phyloP scores from a whole-genome alignment of 345 rosid species.

The Populus nigra region DNA sequence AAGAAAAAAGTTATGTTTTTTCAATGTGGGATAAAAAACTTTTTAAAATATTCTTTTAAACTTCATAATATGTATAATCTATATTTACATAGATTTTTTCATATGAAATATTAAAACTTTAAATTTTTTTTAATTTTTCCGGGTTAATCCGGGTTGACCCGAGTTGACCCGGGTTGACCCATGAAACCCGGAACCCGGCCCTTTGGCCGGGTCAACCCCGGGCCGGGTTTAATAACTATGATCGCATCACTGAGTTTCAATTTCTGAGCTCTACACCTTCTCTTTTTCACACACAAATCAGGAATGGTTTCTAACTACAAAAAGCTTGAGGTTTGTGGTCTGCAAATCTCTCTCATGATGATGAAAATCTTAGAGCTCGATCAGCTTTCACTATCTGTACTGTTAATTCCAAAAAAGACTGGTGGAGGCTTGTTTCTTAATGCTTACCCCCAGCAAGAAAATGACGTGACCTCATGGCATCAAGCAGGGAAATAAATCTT shows the following conservation, averaged over 20 bases:
- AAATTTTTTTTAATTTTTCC: too few relatives aligned
- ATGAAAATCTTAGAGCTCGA: not conserved
- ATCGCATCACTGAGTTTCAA: not conserved
- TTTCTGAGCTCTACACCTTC: not conserved
- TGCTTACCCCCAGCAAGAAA: slow-evolving; percentile 15
- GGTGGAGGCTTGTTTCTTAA: slow-evolving; percentile 9
- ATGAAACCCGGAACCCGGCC: too few relatives aligned
- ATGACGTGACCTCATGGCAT: slow-evolving; percentile 1
- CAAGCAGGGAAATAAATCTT: not conserved
- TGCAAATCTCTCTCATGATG: not conserved
- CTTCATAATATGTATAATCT: too few relatives aligned
- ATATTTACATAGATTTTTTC: too few relatives aligned
- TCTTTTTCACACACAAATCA: not conserved
- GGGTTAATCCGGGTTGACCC: too few relatives aligned
- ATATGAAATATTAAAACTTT: too few relatives aligned
- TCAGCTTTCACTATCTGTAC: slow-evolving; percentile 1
- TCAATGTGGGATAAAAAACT: too few relatives aligned
- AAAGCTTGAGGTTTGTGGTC: not conserved
- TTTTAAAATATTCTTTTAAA: too few relatives aligned
- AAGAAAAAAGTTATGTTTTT: too few relatives aligned
- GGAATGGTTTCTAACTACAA: not conserved
- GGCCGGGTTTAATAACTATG: too few relatives aligned
- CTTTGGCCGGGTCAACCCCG: too few relatives aligned
- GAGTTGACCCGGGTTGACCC: too few relatives aligned
- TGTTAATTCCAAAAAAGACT: not conserved